Percentiles rank a stretch among this genome's conserved stretches.
Conservation (phyloP, 192 early-diverging fungal species). For the Backusella mclennaniae region DNA sequence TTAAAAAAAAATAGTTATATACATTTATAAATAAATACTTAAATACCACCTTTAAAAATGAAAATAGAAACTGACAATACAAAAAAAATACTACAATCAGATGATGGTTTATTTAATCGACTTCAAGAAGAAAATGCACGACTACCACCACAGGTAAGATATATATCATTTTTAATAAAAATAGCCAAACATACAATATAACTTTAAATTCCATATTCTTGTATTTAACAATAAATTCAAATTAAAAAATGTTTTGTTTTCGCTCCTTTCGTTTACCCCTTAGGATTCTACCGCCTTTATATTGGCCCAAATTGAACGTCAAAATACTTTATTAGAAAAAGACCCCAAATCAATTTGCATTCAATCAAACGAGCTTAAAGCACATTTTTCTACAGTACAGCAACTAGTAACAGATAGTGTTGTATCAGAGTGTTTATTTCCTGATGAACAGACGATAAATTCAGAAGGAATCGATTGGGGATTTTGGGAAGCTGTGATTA, state of each 20-base stretch:
- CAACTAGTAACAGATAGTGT: slow-evolving; percentile 34
- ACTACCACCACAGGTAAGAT: slow-evolving; percentile 50
- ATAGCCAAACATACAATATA: background rate
- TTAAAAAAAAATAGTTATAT: background rate
- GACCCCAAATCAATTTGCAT: slow-evolving; percentile 59
- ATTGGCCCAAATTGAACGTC: slow-evolving; percentile 54
- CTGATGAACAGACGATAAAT: slow-evolving; percentile 15
- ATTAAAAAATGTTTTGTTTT: background rate
- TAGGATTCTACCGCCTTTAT: slow-evolving; percentile 54
- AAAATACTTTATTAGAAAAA: slow-evolving; percentile 50
- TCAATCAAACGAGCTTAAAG: slow-evolving; percentile 53
- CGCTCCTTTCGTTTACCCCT: background rate
- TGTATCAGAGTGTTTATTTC: background rate
- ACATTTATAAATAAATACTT: background rate
- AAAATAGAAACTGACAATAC: background rate
- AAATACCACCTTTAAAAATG: background rate
- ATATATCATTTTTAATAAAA: background rate
- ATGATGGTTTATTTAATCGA: slow-evolving; percentile 37
- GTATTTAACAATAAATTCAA: background rate
- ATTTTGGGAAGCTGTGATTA: slow-evolving; percentile 79
- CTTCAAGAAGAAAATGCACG: slow-evolving; percentile 56
- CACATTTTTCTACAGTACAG: slow-evolving; percentile 51
- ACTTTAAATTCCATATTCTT: background rate
- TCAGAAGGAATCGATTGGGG: slow-evolving; percentile 57
- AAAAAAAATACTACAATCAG: background rate